Evolutionary conservation across 202 grass and related monocot genomes (phyloP).

Genomic region (Cymbopogon flexuosus): DNA sequence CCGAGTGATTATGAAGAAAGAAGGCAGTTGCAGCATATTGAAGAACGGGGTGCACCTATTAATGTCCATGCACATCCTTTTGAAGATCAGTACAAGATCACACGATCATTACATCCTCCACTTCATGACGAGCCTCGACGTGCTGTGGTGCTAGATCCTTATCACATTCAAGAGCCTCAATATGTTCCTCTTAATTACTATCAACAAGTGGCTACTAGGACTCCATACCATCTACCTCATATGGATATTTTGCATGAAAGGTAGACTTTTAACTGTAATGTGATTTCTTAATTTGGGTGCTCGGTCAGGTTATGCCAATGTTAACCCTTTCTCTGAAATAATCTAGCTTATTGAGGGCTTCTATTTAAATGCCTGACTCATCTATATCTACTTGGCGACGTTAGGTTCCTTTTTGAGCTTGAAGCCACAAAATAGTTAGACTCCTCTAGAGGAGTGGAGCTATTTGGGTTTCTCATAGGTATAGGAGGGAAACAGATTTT

Average conservation of each 20-base stretch:
- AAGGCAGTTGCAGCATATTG: not conserved
- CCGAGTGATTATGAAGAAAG: slow-evolving; percentile 26
- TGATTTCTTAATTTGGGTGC: slow-evolving; percentile 10
- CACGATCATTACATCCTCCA: not conserved
- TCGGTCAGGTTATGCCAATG: not conserved
- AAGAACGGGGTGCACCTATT: slow-evolving; percentile 18
- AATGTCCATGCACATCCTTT: not conserved
- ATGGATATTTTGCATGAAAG: slow-evolving; percentile 32
- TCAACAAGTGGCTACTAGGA: slow-evolving; percentile 14
- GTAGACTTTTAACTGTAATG: slow-evolving; percentile 1
- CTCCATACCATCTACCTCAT: slow-evolving; percentile 32
- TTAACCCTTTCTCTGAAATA: not conserved
- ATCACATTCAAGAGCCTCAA: not conserved
- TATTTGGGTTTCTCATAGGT: not conserved
- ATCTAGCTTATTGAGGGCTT: not conserved
- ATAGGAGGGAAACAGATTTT: not conserved
- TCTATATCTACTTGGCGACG: not conserved
- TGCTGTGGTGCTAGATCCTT: slow-evolving; percentile 5
- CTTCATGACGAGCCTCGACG: slow-evolving; percentile 1
- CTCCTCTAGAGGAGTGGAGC: not conserved
- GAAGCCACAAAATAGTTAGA: not conserved
- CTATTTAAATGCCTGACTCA: not conserved
- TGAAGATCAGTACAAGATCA: slow-evolving; percentile 13
- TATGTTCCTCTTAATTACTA: slow-evolving; percentile 35
- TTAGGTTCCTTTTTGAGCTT: not conserved